Percentiles rank a stretch among this genome's conserved stretches.
phyloP scores from a whole-genome alignment of 352 stramenopile genomes.

The Plasmopara viticola region DNA sequence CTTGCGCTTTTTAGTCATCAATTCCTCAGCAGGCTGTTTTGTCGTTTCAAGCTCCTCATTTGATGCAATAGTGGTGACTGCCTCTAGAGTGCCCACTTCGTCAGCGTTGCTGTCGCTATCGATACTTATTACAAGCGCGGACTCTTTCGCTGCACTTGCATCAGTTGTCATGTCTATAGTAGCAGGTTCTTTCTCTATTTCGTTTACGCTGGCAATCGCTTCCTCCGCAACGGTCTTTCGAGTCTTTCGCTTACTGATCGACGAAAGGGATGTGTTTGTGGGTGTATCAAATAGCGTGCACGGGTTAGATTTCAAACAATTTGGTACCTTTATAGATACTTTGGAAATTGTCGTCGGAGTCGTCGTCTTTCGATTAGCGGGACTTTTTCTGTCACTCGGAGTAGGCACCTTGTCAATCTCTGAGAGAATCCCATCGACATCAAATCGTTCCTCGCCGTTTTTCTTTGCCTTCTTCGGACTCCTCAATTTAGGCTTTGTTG shows the following conservation, averaged over 20 bases:
- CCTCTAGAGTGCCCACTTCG: conserved; percentile 7
- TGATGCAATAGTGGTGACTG: background rate
- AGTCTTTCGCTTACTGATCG: conserved; percentile 16
- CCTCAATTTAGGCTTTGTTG: conserved; percentile 18
- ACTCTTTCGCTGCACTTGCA: conserved; percentile 16
- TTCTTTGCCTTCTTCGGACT: conserved; percentile 27
- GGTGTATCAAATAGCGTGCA: conserved; percentile 59
- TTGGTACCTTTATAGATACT: conserved; percentile 4
- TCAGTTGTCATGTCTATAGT: conserved; percentile 5
- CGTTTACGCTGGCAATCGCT: conserved; percentile 9
- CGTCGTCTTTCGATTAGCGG: conserved; percentile 4
- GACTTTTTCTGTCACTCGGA: conserved; percentile 27
- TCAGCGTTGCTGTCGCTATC: conserved; percentile 23
- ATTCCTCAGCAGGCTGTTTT: conserved; percentile 16
- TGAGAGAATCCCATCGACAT: conserved; percentile 48
- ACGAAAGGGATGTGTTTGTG: conserved; percentile 21
- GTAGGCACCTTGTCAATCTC: conserved; percentile 50
- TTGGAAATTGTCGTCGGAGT: conserved; percentile 12
- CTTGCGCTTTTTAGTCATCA: conserved; percentile 28
- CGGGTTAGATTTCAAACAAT: conserved; percentile 27
- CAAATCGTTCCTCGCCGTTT: conserved; percentile 31
- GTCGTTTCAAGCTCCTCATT: conserved; percentile 14
- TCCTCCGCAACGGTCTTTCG: conserved; percentile 15
- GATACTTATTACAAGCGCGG: conserved; percentile 15
- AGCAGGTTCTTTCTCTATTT: conserved; percentile 22